phyloP scores from a whole-genome alignment of 2,329 filamentous ascomycete genomes.

The Aspergillus sp. region DNA sequence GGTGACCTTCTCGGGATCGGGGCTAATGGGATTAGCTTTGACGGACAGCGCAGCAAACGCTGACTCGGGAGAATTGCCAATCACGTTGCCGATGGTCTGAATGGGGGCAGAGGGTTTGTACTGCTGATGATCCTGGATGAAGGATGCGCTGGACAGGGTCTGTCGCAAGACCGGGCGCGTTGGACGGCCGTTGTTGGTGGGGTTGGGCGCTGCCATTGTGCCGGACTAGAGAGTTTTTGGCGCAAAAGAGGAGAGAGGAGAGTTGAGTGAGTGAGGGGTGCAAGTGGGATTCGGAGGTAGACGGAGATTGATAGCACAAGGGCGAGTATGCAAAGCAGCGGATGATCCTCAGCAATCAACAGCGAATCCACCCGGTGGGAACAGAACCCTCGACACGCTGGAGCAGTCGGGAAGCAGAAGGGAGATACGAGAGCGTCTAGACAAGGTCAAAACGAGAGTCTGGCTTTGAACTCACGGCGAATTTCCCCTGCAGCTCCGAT shows the following conservation, averaged over 20 bases:
- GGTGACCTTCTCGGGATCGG: slow-evolving; percentile 44
- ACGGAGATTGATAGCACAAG: neutral
- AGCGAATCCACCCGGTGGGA: slow-evolving; percentile 7
- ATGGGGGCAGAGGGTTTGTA: slow-evolving; percentile 44
- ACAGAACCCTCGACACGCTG: slow-evolving; percentile 12
- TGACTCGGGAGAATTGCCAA: slow-evolving; percentile 33
- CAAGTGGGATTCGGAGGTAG: neutral
- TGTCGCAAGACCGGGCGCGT: slow-evolving; percentile 47
- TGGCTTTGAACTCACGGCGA: neutral
- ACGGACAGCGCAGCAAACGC: slow-evolving; percentile 29
- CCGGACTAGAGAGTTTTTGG: slow-evolving; percentile 7
- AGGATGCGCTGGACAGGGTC: slow-evolving; percentile 45
- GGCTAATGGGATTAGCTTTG: slow-evolving; percentile 40
- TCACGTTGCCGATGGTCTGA: slow-evolving; percentile 41
- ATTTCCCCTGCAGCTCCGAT: slow-evolving; percentile 16
- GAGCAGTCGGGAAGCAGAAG: neutral
- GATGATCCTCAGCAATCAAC: slow-evolving; percentile 13
- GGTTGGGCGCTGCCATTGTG: slow-evolving; percentile 35
- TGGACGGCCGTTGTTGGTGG: slow-evolving; percentile 30
- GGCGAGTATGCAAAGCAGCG: neutral
- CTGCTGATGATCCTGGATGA: slow-evolving; percentile 53
- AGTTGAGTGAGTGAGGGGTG: too few species aligned
- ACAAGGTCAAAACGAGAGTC: neutral
- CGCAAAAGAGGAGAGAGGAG: neutral
- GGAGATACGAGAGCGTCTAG: neutral